Percentiles rank a stretch among this genome's conserved stretches.
Conservation (phyloP, 1,139 yeast genomes). For the Hyphopichia fennica region DNA sequence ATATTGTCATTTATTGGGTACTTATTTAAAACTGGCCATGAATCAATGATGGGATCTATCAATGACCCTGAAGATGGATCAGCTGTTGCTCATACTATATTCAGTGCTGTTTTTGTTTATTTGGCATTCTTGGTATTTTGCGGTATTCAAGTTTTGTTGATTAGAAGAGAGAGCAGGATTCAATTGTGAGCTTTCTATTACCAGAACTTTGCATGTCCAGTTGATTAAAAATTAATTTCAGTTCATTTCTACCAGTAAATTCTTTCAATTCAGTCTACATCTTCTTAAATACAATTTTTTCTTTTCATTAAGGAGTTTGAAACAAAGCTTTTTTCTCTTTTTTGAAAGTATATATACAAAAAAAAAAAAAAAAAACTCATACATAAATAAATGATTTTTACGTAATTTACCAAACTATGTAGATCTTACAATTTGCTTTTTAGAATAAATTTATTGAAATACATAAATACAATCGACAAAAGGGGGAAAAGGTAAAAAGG, state of each 20-base stretch:
- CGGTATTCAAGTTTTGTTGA: slow-evolving; percentile 74
- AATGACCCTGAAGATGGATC: slow-evolving; percentile 90
- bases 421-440: slow-evolving; percentile 1
- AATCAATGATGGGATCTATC: slow-evolving; percentile 88
- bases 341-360: too few species aligned
- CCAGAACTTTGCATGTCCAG: too few species aligned
- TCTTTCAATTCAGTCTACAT: too few species aligned
- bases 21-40: slow-evolving; percentile 78
- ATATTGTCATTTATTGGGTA: slow-evolving; percentile 83
- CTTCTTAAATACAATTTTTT: too few species aligned
- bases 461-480: neutral
- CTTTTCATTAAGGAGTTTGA: too few species aligned
- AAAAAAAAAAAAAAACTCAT: too few species aligned
- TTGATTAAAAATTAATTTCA: too few species aligned
- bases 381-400: too few species aligned
- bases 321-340: too few species aligned
- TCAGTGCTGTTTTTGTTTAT: slow-evolving; percentile 87
- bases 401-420: too few species aligned
- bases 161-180: slow-evolving; percentile 62
- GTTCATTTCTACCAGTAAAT: too few species aligned
- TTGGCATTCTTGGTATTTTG: slow-evolving; percentile 79
- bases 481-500: neutral
- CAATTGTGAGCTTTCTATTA: slow-evolving; percentile 18
- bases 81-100: slow-evolving; percentile 89
- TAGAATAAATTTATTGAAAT: neutral